These are phyloP conservation scores for Tricladium varicosporioides DNA, from an alignment of 2,329 filamentous ascomycete species.

Conservation along the genomic window DNA sequence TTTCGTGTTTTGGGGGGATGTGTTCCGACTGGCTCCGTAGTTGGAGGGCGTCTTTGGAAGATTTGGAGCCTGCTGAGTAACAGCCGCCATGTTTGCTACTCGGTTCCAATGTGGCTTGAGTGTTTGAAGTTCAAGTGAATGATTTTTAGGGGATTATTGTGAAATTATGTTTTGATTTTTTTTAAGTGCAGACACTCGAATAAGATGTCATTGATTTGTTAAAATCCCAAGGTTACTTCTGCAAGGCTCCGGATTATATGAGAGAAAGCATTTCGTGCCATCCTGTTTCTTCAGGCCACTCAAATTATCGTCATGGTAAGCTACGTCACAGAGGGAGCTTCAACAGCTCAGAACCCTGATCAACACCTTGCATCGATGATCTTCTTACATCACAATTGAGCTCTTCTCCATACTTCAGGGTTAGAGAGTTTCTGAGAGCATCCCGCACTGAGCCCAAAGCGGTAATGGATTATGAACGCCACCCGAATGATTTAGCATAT, in stretches of 20 bases:
- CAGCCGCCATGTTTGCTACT: slow-evolving; percentile 23
- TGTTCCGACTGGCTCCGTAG: slow-evolving; percentile 5
- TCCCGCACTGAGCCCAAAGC: neutral
- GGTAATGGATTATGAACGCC: slow-evolving; percentile 8
- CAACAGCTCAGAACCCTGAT: neutral
- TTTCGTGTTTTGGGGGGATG: slow-evolving; percentile 2
- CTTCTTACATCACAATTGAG: slow-evolving; percentile 17
- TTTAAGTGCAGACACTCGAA: neutral
- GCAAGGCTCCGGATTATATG: neutral
- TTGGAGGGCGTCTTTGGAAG: slow-evolving; percentile 16
- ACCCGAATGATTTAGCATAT: slow-evolving; percentile 1
- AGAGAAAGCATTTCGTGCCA: neutral
- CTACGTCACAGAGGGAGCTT: neutral
- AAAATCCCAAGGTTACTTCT: neutral
- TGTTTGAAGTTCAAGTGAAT: neutral
- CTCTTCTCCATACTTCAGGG: neutral
- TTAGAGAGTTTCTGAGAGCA: neutral
- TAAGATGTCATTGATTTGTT: neutral
- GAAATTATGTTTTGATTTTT: neutral
- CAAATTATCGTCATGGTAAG: neutral
- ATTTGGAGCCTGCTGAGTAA: slow-evolving; percentile 12
- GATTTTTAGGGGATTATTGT: neutral
- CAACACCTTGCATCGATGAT: slow-evolving; percentile 5
- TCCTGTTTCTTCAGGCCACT: neutral
- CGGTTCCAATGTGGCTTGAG: neutral